These are phyloP conservation scores for Gnomoniopsis sp. DNA, from an alignment of 2,329 filamentous ascomycete species.

Conservation along the genomic window DNA sequence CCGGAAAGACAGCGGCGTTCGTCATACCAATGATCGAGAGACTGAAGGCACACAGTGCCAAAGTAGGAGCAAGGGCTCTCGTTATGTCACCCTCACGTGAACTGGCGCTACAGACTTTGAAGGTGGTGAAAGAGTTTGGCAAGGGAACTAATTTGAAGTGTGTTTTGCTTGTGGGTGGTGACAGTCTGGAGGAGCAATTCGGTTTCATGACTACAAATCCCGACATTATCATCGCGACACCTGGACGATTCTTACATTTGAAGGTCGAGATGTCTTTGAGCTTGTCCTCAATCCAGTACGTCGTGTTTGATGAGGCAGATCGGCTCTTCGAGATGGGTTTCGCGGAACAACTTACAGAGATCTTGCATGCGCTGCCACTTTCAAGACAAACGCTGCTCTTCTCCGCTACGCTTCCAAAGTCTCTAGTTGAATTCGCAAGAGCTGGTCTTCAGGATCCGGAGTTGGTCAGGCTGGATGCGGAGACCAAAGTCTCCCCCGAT, in stretches of 20 bases:
- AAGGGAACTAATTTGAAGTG: slow-evolving; percentile 86
- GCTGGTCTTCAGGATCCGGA: slow-evolving; percentile 91
- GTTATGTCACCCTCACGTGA: slow-evolving; percentile 92
- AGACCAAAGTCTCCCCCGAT: slow-evolving; percentile 94
- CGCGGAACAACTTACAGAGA: slow-evolving; percentile 86
- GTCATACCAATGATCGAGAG: slow-evolving; percentile 98
- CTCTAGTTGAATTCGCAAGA: slow-evolving; percentile 90
- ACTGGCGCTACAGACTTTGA: slow-evolving; percentile 88
- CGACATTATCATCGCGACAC: slow-evolving; percentile 95
- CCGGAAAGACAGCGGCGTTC: slow-evolving; percentile 96
- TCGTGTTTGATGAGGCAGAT: slow-evolving; percentile 97
- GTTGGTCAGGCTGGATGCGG: slow-evolving; percentile 84
- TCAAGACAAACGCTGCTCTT: slow-evolving; percentile 90
- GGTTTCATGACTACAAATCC: slow-evolving; percentile 89
- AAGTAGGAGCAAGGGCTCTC: slow-evolving; percentile 80
- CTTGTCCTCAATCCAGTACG: slow-evolving; percentile 85
- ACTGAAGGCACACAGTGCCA: slow-evolving; percentile 80
- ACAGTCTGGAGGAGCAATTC: slow-evolving; percentile 95
- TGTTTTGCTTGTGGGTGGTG: slow-evolving; percentile 89
- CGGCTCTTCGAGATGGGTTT: slow-evolving; percentile 99
- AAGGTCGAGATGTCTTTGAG: slow-evolving; percentile 96
- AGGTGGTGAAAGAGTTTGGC: slow-evolving; percentile 93
- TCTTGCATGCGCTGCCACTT: slow-evolving; percentile 80
- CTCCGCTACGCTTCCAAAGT: slow-evolving; percentile 91
- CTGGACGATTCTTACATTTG: slow-evolving; percentile 91